Evolutionary conservation across 129 eudicot genomes (phyloP), one percentile per base, ranked within the genome.

Genomic region (Artemisia annua): DNA sequence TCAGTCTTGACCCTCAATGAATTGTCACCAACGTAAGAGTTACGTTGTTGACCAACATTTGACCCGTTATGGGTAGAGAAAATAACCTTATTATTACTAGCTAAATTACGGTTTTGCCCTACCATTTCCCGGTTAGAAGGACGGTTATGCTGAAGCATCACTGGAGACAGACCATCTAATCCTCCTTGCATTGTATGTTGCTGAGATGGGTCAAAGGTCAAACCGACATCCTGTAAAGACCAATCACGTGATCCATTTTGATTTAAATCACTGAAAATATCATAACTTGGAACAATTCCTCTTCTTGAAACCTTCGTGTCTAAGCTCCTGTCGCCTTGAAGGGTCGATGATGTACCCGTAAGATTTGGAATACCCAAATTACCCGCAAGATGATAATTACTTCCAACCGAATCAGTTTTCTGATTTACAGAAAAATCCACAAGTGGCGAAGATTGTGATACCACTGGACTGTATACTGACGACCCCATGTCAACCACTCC

Each of bases 401-500:
- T 74, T 54, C 74, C 81, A 11, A 82, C 51, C n/a, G 89, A 74
- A 26, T 86, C 86, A 0, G 80, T 58, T 35, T 74, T 86, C 18
- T 81, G 96, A 67, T 61, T 86, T 72, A 80, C 65, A 3, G 97
- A 86, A 69, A 84, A 88, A 76, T 95, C 91, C 15, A 85, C 90
- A 18, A 83, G 57, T 9, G 92, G 55, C 19, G 89, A 77, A 53
- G 86, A 55, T 67, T 84, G 96, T 8, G 96, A 83, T 35, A 71
- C 82, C 67, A 76, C 85, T 2, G 90, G 80, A 70, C 70, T 74
- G 63, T 93, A 85, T 4, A 74, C 67, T 4, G 78, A 16, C 12
- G 72, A 18, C 1, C 78, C 60, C 69, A 78, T 48, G 78, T 78
- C 78, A 72, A 65, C 82, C 48, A 72, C 73, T 18, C 78, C 73